phyloP scores from a whole-genome alignment of 306 rosid species.

The Prunus davidiana region DNA sequence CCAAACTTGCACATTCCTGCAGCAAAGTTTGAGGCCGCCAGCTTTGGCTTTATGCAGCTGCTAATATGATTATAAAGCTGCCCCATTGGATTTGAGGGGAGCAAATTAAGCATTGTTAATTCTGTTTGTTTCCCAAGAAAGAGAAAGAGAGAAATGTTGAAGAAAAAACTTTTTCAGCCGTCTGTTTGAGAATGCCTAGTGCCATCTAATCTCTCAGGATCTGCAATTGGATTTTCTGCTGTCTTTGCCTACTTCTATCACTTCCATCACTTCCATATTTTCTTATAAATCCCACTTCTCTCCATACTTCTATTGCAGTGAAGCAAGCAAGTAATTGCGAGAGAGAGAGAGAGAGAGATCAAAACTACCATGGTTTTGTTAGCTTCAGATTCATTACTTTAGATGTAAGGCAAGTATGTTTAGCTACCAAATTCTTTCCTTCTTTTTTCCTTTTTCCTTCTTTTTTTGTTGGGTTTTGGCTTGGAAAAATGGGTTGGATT shows the following conservation, averaged over 20 bases:
- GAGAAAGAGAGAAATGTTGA: not conserved
- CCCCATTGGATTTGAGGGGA: too few relatives aligned
- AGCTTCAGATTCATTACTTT: not conserved
- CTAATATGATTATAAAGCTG: not conserved
- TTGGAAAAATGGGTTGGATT: not conserved
- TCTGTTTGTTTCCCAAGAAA: not conserved
- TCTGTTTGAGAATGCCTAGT: conserved; percentile 8
- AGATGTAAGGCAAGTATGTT: not conserved
- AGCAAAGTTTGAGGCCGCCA: not conserved
- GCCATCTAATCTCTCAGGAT: conserved; percentile 18
- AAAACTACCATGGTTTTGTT: not conserved
- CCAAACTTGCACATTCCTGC: conserved; percentile 20
- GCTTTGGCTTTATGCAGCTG: not conserved
- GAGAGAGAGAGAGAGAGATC: not conserved
- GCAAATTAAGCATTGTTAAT: not conserved
- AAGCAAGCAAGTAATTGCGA: not conserved
- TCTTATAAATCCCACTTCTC: conserved; percentile 8
- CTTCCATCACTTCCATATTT: conserved; percentile 14
- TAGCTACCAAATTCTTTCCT: too few relatives aligned
- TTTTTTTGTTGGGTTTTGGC: not conserved
- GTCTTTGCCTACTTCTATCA: conserved; percentile 16
- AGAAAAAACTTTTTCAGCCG: conserved; percentile 23
- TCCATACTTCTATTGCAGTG: conserved; percentile 1
- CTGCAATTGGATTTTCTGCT: conserved; percentile 20
- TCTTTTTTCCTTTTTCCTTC: not conserved